These are phyloP conservation scores for Waltergamsia citrina DNA, from an alignment of 2,329 filamentous ascomycete species.

Conservation along the genomic window DNA sequence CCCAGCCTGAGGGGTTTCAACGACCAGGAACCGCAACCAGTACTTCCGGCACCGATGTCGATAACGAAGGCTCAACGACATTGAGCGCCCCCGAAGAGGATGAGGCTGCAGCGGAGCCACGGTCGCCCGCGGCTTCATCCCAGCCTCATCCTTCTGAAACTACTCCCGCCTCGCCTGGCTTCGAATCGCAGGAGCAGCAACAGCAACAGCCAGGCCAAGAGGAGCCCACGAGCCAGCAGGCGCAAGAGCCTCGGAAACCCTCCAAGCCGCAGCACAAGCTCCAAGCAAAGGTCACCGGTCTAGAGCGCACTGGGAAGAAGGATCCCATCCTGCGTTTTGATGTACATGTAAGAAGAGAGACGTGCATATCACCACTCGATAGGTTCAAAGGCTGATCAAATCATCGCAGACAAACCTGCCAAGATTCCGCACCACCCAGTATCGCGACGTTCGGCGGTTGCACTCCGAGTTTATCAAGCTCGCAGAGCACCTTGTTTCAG, in stretches of 20 bases:
- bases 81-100: constrained; percentile 2
- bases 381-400: constrained; percentile 5
- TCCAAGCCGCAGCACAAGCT: constrained; percentile 69
- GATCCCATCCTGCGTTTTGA: constrained; percentile 93
- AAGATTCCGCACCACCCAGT: constrained; percentile 94
- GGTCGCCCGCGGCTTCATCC: not conserved
- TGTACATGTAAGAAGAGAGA: constrained; percentile 75
- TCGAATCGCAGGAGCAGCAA: constrained; percentile 17
- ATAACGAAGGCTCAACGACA: constrained; percentile 22
- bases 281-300: constrained; percentile 86
- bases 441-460: constrained; percentile 89
- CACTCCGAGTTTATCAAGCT: constrained; percentile 96
- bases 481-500: constrained; percentile 90
- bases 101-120: not conserved
- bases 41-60: constrained; percentile 31
- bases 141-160: constrained; percentile 6
- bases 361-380: not conserved
- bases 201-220: constrained; percentile 16
- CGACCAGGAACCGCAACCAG: constrained; percentile 38
- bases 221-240: no score
- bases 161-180: constrained; percentile 7
- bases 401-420: constrained; percentile 82
- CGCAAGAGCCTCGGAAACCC: constrained; percentile 43
- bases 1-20: constrained; percentile 28
- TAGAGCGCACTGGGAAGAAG: constrained; percentile 91